Conservation (phyloP, 73 alveolate genomes). For the Paramecium biaurelia region DNA sequence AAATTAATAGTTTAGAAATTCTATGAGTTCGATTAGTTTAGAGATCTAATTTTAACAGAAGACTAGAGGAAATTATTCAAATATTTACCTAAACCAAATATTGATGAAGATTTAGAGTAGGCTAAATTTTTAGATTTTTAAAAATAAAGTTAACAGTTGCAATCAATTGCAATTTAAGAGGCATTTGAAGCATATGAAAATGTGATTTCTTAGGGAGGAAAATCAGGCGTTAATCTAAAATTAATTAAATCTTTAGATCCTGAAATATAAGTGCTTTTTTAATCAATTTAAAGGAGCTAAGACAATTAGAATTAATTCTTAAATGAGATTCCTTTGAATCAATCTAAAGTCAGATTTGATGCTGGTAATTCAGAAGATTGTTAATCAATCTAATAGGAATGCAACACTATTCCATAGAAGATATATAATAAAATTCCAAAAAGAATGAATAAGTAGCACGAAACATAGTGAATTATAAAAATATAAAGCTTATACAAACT, state of each 20-base stretch:
- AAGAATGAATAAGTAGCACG: neutral
- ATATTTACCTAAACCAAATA: neutral
- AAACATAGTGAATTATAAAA: neutral
- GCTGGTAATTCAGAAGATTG: neutral
- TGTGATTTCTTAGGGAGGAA: neutral
- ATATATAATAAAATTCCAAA: neutral
- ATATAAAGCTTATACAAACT: neutral
- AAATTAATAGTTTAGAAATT: neutral
- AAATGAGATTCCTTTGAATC: neutral
- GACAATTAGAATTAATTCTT: neutral
- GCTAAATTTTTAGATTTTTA: neutral
- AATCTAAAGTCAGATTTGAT: neutral
- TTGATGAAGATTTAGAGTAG: neutral
- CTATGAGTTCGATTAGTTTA: neutral
- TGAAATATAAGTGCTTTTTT: neutral
- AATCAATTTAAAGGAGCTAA: neutral
- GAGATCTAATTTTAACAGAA: neutral
- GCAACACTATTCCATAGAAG: neutral
- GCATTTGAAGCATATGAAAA: conserved; percentile 7
- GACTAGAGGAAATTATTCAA: neutral
- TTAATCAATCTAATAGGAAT: neutral
- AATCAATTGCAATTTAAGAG: neutral
- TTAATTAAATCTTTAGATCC: neutral
- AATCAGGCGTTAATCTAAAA: neutral
- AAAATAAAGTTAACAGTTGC: neutral